These are phyloP conservation scores for Ceratocystis alfenasii DNA, from an alignment of 2,329 filamentous ascomycete genomes.

Conservation along the genomic window DNA sequence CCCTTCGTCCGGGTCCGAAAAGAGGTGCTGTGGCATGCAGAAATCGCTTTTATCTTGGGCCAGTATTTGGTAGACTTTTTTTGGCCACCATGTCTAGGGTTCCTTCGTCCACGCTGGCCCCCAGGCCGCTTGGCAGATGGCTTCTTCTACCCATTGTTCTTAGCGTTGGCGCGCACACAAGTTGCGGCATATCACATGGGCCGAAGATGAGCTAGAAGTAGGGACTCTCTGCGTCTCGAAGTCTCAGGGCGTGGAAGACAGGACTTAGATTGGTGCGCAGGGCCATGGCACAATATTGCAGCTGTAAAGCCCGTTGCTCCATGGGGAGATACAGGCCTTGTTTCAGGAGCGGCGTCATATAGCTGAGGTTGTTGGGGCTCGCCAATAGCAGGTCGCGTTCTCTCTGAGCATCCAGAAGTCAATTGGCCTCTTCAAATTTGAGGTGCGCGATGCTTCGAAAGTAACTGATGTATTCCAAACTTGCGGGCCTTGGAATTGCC, in stretches of 20 bases:
- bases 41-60: no score
- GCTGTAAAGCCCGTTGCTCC: neutral
- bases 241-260: neutral
- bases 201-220: slow-evolving; percentile 6
- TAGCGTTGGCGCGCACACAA: slow-evolving; percentile 14
- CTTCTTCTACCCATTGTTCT: slow-evolving; percentile 22
- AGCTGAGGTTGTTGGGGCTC: no score
- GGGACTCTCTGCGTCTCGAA: neutral
- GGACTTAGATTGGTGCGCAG: neutral
- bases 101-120: slow-evolving; percentile 20
- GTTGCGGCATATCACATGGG: slow-evolving; percentile 1
- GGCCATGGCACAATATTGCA: neutral
- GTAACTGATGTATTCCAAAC: neutral
- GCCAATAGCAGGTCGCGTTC: neutral
- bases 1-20: neutral
- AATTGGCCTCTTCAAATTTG: neutral
- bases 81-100: slow-evolving; percentile 2
- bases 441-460: neutral
- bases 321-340: neutral
- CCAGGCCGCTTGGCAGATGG: slow-evolving; percentile 22
- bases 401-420: neutral
- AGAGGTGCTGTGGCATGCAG: neutral
- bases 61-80: neutral
- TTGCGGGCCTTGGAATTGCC: neutral
- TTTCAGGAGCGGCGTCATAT: neutral